Base-by-base conservation (phyloP, 257 asterid species). In the Nicotiana tomentosiformis region DNA sequence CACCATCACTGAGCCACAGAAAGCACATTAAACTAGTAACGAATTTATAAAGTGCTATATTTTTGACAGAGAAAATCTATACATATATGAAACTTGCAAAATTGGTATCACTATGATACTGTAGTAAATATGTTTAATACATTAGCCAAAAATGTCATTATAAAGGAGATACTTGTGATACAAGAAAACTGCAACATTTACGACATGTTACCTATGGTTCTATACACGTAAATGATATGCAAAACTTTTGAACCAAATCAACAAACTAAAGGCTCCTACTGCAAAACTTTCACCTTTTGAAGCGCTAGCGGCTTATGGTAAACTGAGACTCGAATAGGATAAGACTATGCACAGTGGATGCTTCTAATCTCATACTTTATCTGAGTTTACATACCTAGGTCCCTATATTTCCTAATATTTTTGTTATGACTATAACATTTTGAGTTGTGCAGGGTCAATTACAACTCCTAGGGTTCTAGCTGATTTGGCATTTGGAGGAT, bases 361-460 rank as follows among this genome's bases (percentile, higher is more conserved):
- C 60, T 43, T 72, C 3, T 10, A 43, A 46, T 74, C 62, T 74
- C 79, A 46, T 46, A 74, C 39, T 49, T 30, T 74, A 74, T 14
- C 79, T 23, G 26, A 74, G 79, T 74, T 74, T 23, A 74, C 39
- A 11, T 74, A 49, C 62, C 61, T 74, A 12, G 3, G 23, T 72
- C 60, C 39, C 79, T 74, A 74, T 26, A 7, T 74, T 7, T 23
- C 62, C 39, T 74, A 74, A 26, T 3, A 23, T 23, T 49, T 64
- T 64, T 74, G 61, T 49, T 58, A 74, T 46, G 62, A 74, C 62
- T 26, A 4, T 7, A 12, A 32, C n/a, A n/a, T 23, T 74, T 53
- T 65, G 64, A 92, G 84, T 87, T 92, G 93, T 18, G 90, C 85
- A 81, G 98, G 92, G 85, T 95, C 92, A 51, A 95, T 91, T 69